Base-by-base conservation (phyloP, 805 yeast genomes). In the Crinitomyces ghanaensis region DNA sequence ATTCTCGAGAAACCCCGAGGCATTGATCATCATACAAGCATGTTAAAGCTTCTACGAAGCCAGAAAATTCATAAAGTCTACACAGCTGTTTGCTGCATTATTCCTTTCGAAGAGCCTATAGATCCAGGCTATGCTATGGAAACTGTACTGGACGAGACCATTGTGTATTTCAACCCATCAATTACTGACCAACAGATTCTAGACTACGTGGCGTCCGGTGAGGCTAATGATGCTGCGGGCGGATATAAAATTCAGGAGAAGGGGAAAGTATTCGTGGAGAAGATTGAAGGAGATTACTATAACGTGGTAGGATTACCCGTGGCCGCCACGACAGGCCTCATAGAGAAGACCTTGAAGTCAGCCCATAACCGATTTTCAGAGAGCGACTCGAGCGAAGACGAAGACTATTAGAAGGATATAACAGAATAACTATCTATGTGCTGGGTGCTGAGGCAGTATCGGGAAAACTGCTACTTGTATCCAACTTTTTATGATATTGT, bases 271-370 rank as follows among this genome's bases (percentile, higher is more conserved):
- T 57, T 88, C 41, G 71, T 91, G 42, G 55, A 63, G 14, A 56
- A 58, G 11, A 67, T 85, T 8, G 63, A 65, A 1, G 98, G 98
- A 0, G 97, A 88, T 51, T 82, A 70, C 49, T 74, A 67, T 55
- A 88, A 84, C 51, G 80, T 83, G 9, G 88, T 88, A 3, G 98
- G 98, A 0, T 59, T 88, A 36, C 97, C 98, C 1, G 69, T 73
- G 17, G 63, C 67, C 28, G 61, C 57, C 22, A 73, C 88, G 0
- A 70, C 68, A 47, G 48, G 52, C 33, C 50, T 72, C 36, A 48
- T 73, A 14, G 32, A 38, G 26, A 36, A 36, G 36, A 28, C 42
- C 7, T 13, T 42, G 7, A 12, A 19, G 4, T 17, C 32, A 21
- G 42, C 40, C 11, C 14, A 26, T 8, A 34, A 38, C 24, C 30